Percentiles rank a stretch among this genome's conserved stretches.
phyloP scores from a whole-genome alignment of 768 basidiomycete genomes.

The Lyophyllum atratum region DNA sequence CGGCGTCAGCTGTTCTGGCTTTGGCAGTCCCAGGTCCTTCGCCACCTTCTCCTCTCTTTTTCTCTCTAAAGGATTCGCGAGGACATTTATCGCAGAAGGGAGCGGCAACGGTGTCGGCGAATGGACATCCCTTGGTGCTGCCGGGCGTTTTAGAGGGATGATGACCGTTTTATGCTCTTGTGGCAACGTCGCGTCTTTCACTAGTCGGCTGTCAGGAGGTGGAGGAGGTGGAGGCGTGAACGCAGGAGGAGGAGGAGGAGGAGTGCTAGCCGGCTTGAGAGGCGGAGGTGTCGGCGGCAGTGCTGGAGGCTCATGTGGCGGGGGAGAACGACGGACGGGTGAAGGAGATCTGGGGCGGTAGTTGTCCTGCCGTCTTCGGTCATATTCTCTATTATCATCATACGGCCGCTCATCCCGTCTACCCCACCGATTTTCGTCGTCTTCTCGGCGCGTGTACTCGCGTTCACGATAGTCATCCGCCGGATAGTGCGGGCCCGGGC shows the following conservation, averaged over 20 bases:
- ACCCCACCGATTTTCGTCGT: constrained; percentile 15
- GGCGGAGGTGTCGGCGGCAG: constrained; percentile 30
- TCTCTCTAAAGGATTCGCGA: constrained; percentile 1
- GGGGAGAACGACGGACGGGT: constrained; percentile 19
- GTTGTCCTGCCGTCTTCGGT: constrained; percentile 21
- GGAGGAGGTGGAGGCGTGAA: constrained; percentile 31
- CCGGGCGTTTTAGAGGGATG: constrained; percentile 43
- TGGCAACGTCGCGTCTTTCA: constrained; percentile 23
- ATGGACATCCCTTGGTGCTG: constrained; percentile 45
- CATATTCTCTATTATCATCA: constrained; percentile 21
- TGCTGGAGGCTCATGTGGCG: constrained; percentile 17
- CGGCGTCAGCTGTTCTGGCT: no score
- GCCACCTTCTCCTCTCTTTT: constrained; percentile 11
- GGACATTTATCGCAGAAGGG: constrained; percentile 15
- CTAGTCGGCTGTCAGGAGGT: constrained; percentile 29
- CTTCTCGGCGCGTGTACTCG: constrained; percentile 36
- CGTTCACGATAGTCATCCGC: constrained; percentile 27
- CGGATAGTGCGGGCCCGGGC: constrained; percentile 21
- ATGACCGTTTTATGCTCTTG: constrained; percentile 39
- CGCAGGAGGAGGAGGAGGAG: constrained; percentile 13
- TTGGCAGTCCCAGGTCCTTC: constrained; percentile 28
- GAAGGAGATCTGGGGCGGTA: constrained; percentile 23
- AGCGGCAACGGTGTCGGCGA: constrained; percentile 43
- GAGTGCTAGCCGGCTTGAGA: neutral
- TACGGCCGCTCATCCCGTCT: constrained; percentile 12